Percentiles rank a stretch among this genome's conserved stretches.
Conservation (phyloP, 257 asterid species). For the Thymus quinquecostatus region DNA sequence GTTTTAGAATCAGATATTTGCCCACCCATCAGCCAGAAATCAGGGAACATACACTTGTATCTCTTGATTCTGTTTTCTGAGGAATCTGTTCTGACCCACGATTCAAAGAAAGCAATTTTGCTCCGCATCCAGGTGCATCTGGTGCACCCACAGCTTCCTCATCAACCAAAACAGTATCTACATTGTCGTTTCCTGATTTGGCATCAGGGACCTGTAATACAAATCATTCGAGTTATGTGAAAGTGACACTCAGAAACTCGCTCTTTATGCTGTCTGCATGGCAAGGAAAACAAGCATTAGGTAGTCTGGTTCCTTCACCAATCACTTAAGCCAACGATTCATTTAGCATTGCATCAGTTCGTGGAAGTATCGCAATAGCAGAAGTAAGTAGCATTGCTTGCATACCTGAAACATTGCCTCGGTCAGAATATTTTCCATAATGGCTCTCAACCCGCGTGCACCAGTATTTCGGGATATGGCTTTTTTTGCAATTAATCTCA, state of each 20-base stretch:
- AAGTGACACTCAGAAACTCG: conserved; percentile 11
- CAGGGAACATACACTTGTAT: conserved; percentile 38
- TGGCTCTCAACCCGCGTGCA: conserved; percentile 95
- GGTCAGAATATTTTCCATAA: conserved; percentile 75
- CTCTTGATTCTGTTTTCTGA: conserved; percentile 32
- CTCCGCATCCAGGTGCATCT: conserved; percentile 75
- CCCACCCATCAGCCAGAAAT: conserved; percentile 2
- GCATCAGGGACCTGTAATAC: conserved; percentile 75
- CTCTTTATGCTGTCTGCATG: background rate
- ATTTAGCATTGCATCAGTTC: background rate
- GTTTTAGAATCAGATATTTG: too few relatives aligned
- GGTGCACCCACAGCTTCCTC: conserved; percentile 85
- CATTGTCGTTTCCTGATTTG: conserved; percentile 46
- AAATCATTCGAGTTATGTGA: background rate
- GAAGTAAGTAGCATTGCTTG: conserved; percentile 18
- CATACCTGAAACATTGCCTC: conserved; percentile 96
- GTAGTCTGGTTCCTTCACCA: conserved; percentile 3
- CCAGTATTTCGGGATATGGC: conserved; percentile 83
- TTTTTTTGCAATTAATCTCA: conserved; percentile 75
- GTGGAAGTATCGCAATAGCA: background rate
- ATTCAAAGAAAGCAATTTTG: conserved; percentile 57
- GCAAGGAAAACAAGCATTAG: background rate
- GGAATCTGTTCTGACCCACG: conserved; percentile 34
- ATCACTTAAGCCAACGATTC: conserved; percentile 21
- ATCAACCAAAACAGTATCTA: conserved; percentile 76